Evolutionary conservation across 1,284 basidiomycete species (phyloP).

Genomic region (Uromyces viciae-fabae): DNA sequence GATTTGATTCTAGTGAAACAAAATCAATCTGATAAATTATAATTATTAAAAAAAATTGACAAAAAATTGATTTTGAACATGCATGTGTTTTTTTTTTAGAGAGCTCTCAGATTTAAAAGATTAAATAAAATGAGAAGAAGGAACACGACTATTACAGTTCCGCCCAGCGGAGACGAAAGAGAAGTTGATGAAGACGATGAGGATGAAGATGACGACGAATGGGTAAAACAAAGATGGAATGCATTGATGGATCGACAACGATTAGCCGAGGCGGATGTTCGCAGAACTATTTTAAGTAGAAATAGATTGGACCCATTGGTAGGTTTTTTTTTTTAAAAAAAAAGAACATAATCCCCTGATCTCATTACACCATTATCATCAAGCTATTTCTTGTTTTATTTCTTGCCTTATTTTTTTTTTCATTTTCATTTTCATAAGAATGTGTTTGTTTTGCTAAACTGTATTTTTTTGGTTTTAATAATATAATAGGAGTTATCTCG

Average conservation of each 20-base stretch:
- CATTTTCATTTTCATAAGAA: too few species aligned
- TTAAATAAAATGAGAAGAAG: background rate
- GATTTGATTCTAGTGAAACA: background rate
- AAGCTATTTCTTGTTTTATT: too few species aligned
- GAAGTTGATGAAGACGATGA: background rate
- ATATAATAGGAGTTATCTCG: conserved; percentile 28
- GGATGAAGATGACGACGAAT: conserved; percentile 6
- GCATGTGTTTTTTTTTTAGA: background rate
- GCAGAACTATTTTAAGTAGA: conserved; percentile 18
- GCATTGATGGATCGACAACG: conserved; percentile 25
- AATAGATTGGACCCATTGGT: conserved; percentile 16
- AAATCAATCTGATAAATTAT: background rate
- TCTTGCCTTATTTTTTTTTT: too few species aligned
- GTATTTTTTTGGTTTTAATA: too few species aligned
- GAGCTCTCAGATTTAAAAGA: conserved; percentile 19
- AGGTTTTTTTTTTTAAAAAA: background rate
- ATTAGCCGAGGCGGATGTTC: conserved; percentile 14
- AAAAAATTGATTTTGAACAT: too few species aligned
- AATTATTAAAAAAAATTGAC: too few species aligned
- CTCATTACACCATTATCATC: too few species aligned
- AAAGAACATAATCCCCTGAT: too few species aligned
- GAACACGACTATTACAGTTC: background rate
- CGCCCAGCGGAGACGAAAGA: conserved; percentile 14
- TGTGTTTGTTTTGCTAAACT: too few species aligned
- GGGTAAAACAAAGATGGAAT: conserved; percentile 29